These are phyloP conservation scores for Thalia dealbata DNA, from an alignment of 176 grass and related monocot species.

Conservation along the genomic window DNA sequence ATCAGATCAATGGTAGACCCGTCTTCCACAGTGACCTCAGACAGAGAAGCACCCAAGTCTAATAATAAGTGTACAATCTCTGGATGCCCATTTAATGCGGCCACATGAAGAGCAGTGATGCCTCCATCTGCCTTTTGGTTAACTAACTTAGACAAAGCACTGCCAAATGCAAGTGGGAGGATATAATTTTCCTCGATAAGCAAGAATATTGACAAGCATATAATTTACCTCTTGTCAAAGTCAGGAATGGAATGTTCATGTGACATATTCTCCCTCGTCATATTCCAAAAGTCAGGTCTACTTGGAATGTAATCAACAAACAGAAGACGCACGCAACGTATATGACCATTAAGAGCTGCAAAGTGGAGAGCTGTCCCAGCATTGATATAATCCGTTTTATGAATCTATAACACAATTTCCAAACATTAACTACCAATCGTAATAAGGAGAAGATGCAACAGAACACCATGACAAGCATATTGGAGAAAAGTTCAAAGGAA, in stretches of 20 bases:
- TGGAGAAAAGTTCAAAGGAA: not conserved
- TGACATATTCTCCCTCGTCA: conserved; percentile 28
- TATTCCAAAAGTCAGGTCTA: conserved; percentile 35
- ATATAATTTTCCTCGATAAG: not conserved
- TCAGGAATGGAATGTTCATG: conserved; percentile 38
- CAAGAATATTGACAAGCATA: conserved; percentile 6
- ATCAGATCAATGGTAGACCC: conserved; percentile 80
- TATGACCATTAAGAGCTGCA: conserved; percentile 74
- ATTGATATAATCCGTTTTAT: conserved; percentile 82
- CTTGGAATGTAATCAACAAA: conserved; percentile 76
- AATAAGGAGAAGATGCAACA: not conserved
- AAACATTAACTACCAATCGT: not conserved
- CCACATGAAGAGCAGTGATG: conserved; percentile 88
- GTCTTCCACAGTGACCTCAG: conserved; percentile 69
- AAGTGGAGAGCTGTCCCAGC: conserved; percentile 80
- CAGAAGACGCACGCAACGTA: conserved; percentile 66
- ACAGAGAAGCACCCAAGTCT: conserved; percentile 61
- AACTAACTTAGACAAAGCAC: conserved; percentile 43
- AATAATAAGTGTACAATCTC: conserved; percentile 72
- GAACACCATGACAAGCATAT: not conserved
- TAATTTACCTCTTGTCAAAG: conserved; percentile 48
- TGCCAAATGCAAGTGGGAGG: conserved; percentile 22
- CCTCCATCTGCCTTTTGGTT: conserved; percentile 62
- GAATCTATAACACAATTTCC: conserved; percentile 41
- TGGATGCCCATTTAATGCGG: conserved; percentile 68